Conservation (phyloP, 768 basidiomycete genomes). For the Boletus pseudopeckii region DNA sequence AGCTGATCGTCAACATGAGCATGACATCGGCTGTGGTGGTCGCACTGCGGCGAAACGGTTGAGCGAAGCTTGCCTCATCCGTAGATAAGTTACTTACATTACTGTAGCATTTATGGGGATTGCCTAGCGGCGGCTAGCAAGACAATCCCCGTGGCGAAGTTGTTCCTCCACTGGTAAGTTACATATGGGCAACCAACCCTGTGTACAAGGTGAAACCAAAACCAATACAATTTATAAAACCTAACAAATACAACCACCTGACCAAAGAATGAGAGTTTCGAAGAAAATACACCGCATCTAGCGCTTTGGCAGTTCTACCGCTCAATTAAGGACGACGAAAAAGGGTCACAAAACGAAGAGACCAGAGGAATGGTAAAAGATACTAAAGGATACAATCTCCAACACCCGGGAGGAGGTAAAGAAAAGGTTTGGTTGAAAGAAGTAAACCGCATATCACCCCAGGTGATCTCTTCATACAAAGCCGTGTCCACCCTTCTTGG, state of each 20-base stretch:
- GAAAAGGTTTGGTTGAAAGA: background rate
- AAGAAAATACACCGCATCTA: background rate
- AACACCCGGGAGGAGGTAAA: background rate
- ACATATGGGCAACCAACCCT: background rate
- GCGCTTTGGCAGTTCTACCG: background rate
- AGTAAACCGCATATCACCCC: background rate
- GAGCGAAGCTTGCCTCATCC: background rate
- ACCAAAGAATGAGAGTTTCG: background rate
- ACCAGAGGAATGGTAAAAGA: background rate
- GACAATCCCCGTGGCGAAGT: background rate
- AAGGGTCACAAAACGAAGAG: background rate
- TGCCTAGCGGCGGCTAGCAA: background rate
- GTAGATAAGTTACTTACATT: background rate
- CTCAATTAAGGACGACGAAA: background rate
- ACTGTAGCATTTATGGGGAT: too few relatives aligned
- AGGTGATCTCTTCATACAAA: slow-evolving; percentile 58
- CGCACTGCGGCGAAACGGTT: background rate
- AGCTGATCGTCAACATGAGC: background rate
- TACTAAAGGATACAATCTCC: background rate
- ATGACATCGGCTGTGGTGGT: background rate
- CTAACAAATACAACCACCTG: slow-evolving; percentile 1
- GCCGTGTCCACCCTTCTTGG: slow-evolving; percentile 80
- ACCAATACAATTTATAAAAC: background rate
- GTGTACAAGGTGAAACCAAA: background rate
- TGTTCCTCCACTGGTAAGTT: background rate